Evolutionary conservation across 441 rosid species (phyloP).

Genomic region (Aquilaria agallochum): DNA sequence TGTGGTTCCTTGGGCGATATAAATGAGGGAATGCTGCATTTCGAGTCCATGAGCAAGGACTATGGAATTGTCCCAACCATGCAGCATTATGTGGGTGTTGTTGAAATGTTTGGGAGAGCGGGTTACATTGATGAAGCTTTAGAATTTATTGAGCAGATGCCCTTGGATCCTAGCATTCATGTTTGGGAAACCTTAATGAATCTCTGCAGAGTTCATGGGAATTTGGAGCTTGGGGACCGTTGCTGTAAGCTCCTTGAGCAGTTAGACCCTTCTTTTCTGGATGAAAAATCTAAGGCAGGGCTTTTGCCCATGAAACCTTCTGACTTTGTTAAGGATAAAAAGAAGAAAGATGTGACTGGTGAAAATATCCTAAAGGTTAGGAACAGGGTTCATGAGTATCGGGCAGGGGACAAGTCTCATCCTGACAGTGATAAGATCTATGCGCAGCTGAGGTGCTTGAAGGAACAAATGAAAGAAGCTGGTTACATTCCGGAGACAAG

Average conservation of each 20-base stretch:
- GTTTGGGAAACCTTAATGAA: slow-evolving; percentile 81
- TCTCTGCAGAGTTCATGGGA: slow-evolving; percentile 67
- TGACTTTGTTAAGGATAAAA: slow-evolving; percentile 42
- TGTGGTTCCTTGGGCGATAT: slow-evolving; percentile 68
- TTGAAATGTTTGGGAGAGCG: slow-evolving; percentile 59
- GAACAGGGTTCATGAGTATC: slow-evolving; percentile 49
- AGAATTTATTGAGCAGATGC: slow-evolving; percentile 70
- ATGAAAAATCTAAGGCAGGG: slow-evolving; percentile 63
- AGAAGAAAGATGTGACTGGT: slow-evolving; percentile 39
- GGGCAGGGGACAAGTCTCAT: slow-evolving; percentile 81
- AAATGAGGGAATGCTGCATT: slow-evolving; percentile 73
- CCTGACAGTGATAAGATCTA: slow-evolving; percentile 65
- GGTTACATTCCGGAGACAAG: slow-evolving; percentile 71
- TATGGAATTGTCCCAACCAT: slow-evolving; percentile 55
- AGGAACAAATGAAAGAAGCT: slow-evolving; percentile 64
- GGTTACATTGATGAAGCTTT: slow-evolving; percentile 81
- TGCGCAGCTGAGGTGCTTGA: slow-evolving; percentile 46
- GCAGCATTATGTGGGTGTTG: slow-evolving; percentile 58
- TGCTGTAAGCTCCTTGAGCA: slow-evolving; percentile 65
- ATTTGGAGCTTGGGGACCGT: slow-evolving; percentile 76
- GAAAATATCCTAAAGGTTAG: slow-evolving; percentile 38
- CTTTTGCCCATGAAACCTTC: slow-evolving; percentile 49
- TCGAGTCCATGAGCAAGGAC: slow-evolving; percentile 62
- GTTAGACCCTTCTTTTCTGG: slow-evolving; percentile 50
- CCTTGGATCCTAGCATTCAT: slow-evolving; percentile 49